phyloP scores from a whole-genome alignment of 768 basidiomycete species.

The Hericium erinaceus region DNA sequence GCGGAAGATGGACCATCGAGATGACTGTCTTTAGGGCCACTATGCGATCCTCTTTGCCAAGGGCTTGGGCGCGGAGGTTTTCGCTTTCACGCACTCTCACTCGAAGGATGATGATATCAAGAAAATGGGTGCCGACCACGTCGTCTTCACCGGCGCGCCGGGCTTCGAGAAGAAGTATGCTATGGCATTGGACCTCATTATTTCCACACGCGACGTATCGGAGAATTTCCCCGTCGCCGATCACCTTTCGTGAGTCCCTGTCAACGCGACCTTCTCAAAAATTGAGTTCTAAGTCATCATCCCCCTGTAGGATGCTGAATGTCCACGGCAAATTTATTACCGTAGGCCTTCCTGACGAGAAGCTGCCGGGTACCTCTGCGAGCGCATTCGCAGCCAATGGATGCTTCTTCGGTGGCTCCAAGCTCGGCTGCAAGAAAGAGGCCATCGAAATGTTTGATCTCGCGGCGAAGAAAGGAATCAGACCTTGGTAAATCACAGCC shows the following conservation, averaged over 20 bases:
- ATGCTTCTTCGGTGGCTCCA: neutral
- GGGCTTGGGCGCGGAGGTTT: conserved; percentile 49
- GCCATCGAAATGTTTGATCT: neutral
- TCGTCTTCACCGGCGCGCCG: conserved; percentile 36
- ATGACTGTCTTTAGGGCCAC: conserved; percentile 18
- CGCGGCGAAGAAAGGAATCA: neutral
- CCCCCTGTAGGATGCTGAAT: conserved; percentile 26
- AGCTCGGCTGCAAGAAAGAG: neutral
- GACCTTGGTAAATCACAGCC: neutral
- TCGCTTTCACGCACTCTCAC: conserved; percentile 47
- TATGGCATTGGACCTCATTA: conserved; percentile 42
- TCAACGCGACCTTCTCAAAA: neutral
- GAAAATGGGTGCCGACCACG: conserved; percentile 46
- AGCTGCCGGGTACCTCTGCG: conserved; percentile 24
- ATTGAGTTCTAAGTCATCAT: neutral
- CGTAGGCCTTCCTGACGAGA: conserved; percentile 46
- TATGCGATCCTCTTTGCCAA: conserved; percentile 34
- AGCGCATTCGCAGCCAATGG: conserved; percentile 19
- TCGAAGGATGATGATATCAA: conserved; percentile 46
- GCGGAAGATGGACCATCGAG: neutral
- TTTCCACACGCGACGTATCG: conserved; percentile 22
- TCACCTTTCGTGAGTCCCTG: conserved; percentile 18
- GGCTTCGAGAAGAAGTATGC: conserved; percentile 28
- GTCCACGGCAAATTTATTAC: conserved; percentile 48
- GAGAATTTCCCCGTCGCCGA: conserved; percentile 19